Evolutionary conservation across 208 protist species (phyloP), one percentile per base, ranked within the genome.

Genomic region (Leishmania amazonensis): DNA sequence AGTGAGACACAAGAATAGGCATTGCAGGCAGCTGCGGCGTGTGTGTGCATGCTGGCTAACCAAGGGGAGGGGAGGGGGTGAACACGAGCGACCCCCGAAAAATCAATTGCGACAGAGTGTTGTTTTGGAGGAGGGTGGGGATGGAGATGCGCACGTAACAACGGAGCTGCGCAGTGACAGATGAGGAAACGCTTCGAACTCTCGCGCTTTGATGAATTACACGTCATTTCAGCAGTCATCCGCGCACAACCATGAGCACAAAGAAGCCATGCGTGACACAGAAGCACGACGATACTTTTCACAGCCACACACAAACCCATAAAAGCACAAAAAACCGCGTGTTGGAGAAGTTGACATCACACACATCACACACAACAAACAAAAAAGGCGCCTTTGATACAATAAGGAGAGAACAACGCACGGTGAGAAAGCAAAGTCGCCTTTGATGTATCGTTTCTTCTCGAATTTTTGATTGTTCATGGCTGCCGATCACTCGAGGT

Each of bases 401-500:
- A 72, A 11, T 15, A 45, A 31, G 72, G 35, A 62, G 35, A 76
- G 35, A 42, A 38, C 47, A 38, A 17, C 47, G 47, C 13, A 21
- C 17, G 15, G 47, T 11, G 58, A 62, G 31, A 62, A 21, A 60
- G 19, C 17, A 62, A 62, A 28, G n/a, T 1, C 15, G 19, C 73
- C 17, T n/a, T 38, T 62, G 13, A 76, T n/a, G 21, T n/a, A 42
- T 7, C n/a, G 51, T 64, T 45, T 65, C 38, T 51, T 38, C 24
- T 64, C 21, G 13, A 5, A 24, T 11, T 76, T 31, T 64, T 57
- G 35, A 57, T 49, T 47, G 3, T 13, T 28, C 40, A 45, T 58
- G 47, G 51, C 53, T 21, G 75, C 38, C 6, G 47, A 8, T 81
- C 51, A 85, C 65, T 81, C 78, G 9, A 71, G 28, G 17, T 79